phyloP scores from a whole-genome alignment of 345 rosid species.

The Eucalyptus regnans region DNA sequence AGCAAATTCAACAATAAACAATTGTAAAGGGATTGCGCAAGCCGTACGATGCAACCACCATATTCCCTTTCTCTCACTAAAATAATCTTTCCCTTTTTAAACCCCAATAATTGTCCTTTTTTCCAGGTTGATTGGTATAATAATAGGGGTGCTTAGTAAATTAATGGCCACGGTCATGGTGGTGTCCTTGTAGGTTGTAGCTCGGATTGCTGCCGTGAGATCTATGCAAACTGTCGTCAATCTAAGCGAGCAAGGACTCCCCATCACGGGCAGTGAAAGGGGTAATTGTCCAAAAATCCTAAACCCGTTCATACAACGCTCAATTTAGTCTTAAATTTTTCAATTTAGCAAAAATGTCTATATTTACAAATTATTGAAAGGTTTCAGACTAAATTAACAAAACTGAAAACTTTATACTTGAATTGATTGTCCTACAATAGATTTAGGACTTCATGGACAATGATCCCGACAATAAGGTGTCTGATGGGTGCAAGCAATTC shows the following conservation, averaged over 20 bases:
- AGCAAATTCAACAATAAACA: not conserved
- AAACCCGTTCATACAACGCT: not conserved
- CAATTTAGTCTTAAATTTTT: not conserved
- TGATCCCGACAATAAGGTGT: not conserved
- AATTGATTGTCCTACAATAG: not conserved
- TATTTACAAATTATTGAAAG: not conserved
- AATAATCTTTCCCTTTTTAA: not conserved
- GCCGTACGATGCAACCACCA: not conserved
- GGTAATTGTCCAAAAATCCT: not conserved
- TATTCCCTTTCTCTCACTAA: not conserved
- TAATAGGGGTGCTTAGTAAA: not conserved
- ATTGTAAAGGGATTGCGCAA: not conserved
- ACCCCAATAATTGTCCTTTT: not conserved
- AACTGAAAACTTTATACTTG: rapidly evolving
- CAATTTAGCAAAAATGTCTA: not conserved
- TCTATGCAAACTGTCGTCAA: not conserved
- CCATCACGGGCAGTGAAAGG: too few species aligned
- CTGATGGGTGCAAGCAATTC: not conserved
- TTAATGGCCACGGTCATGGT: not conserved
- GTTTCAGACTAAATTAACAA: not conserved
- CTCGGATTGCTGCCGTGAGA: not conserved
- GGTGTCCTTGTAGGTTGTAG: not conserved
- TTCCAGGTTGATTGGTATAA: not conserved
- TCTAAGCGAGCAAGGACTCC: not conserved
- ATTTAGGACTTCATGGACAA: not conserved